A percentile compares a stretch with the other conserved stretches of the same genome.
phyloP scores from a whole-genome alignment of 331 rosid species.

The Rosa hybrid region DNA sequence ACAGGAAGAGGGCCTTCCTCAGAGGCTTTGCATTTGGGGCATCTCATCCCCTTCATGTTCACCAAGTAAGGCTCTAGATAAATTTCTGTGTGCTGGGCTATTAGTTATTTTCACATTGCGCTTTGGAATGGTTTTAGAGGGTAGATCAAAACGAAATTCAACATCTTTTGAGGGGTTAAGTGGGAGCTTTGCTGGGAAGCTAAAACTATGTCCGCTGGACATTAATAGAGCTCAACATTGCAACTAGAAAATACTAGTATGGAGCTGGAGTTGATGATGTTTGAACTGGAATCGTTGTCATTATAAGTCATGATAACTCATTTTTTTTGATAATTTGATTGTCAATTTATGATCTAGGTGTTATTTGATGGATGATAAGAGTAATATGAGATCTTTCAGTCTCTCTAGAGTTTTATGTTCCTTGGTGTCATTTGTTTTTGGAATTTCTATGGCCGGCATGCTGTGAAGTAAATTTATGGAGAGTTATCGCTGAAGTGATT shows the following conservation, averaged over 20 bases:
- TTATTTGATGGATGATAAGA: background rate
- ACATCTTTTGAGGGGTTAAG: background rate
- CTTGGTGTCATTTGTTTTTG: background rate
- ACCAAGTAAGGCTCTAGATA: slow-evolving; percentile 52
- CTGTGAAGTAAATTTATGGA: background rate
- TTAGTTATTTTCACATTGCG: too few species aligned
- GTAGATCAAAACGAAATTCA: background rate
- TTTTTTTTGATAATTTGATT: background rate
- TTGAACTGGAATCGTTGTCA: too few species aligned
- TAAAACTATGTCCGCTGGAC: background rate
- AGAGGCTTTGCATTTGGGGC: slow-evolving; percentile 92
- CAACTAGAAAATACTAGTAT: background rate
- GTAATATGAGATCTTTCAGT: background rate
- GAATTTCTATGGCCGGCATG: background rate
- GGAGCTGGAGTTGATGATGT: background rate
- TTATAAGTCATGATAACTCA: too few species aligned
- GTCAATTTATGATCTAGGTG: background rate
- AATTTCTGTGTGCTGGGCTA: background rate
- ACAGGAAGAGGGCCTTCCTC: slow-evolving; percentile 97
- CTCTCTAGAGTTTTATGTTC: background rate
- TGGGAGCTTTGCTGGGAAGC: background rate
- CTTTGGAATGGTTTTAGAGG: too few species aligned
- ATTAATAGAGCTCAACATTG: background rate
- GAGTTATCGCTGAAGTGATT: too few species aligned
- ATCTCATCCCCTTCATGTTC: slow-evolving; percentile 90